Percentiles rank a stretch among this genome's conserved stretches.
phyloP scores from a whole-genome alignment of 768 basidiomycete genomes.

The Termitomyces sp. region DNA sequence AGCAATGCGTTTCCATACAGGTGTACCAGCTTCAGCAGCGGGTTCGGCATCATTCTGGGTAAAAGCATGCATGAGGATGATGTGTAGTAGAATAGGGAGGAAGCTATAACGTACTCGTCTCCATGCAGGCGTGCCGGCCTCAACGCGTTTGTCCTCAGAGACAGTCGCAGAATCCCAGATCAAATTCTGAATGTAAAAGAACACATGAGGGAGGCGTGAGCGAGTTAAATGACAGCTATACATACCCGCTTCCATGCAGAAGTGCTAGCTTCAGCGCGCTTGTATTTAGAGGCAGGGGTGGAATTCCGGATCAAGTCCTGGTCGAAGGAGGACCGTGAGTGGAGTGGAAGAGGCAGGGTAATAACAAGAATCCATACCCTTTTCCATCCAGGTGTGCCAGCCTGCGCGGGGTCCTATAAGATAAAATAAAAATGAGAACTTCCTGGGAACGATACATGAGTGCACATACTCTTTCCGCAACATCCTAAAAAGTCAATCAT shows the following conservation, averaged over 20 bases:
- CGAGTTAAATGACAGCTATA: not conserved
- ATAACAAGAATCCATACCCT: not conserved
- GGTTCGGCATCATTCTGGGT: not conserved
- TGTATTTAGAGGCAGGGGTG: not conserved
- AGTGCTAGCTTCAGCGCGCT: not conserved
- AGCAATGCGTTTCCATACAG: not conserved
- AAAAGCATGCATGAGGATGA: not conserved
- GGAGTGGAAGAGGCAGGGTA: not conserved
- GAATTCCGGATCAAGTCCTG: not conserved
- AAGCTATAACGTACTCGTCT: not conserved
- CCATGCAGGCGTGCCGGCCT: not conserved
- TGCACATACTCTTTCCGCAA: constrained; percentile 1
- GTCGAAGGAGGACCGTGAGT: not conserved
- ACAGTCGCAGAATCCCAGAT: not conserved
- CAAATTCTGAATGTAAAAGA: not conserved
- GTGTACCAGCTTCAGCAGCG: not conserved
- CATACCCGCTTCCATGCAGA: constrained; percentile 1
- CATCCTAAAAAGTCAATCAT: constrained; percentile 1
- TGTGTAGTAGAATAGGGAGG: not conserved
- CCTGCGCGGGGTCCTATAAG: not conserved
- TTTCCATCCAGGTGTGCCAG: not conserved
- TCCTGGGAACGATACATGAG: not conserved
- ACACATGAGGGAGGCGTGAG: not conserved
- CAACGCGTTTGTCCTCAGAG: not conserved
- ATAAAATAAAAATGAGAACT: not conserved